A percentile compares a stretch with the other conserved stretches of the same genome.
These are phyloP conservation scores for Botryotinia convoluta DNA, from an alignment of 2,329 filamentous ascomycete genomes.

Conservation along the genomic window DNA sequence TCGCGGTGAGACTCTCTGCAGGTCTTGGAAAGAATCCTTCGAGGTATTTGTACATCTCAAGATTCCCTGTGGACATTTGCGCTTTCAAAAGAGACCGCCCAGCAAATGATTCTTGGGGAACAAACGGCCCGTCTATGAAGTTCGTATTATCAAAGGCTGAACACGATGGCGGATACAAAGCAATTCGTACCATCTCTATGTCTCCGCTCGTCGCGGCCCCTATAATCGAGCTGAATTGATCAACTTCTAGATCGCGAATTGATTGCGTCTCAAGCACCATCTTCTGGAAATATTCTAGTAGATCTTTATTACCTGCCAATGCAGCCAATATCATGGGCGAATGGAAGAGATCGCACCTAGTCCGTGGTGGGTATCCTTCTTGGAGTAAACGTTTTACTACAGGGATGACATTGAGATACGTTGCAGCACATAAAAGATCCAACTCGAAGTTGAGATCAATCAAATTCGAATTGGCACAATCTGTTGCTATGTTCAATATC, in stretches of 20 bases:
- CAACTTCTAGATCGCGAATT: not conserved
- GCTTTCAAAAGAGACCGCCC: not conserved
- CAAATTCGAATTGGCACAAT: fast-evolving
- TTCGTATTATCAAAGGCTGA: not conserved
- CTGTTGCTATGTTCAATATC: fast-evolving
- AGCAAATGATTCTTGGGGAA: not conserved
- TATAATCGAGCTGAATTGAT: not conserved
- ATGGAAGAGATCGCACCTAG: not conserved
- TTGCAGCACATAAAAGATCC: not conserved
- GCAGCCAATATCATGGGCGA: slow-evolving; percentile 21
- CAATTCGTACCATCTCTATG: slow-evolving; percentile 17
- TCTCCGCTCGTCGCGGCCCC: slow-evolving; percentile 18
- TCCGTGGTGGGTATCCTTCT: fast-evolving
- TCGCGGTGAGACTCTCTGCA: fast-evolving
- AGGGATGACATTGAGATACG: not conserved
- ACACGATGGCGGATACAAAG: slow-evolving; percentile 23
- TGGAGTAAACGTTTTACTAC: not conserved
- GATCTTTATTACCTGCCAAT: slow-evolving; percentile 17
- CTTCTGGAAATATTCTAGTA: slow-evolving; percentile 20
- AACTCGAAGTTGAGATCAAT: not conserved
- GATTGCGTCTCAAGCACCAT: not conserved
- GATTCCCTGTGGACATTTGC: not conserved
- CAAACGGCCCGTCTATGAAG: slow-evolving; percentile 15
- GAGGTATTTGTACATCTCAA: not conserved
- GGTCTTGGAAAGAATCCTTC: not conserved